Base-by-base conservation (phyloP, 805 yeast species). In the Schwanniomyces yamadae region DNA sequence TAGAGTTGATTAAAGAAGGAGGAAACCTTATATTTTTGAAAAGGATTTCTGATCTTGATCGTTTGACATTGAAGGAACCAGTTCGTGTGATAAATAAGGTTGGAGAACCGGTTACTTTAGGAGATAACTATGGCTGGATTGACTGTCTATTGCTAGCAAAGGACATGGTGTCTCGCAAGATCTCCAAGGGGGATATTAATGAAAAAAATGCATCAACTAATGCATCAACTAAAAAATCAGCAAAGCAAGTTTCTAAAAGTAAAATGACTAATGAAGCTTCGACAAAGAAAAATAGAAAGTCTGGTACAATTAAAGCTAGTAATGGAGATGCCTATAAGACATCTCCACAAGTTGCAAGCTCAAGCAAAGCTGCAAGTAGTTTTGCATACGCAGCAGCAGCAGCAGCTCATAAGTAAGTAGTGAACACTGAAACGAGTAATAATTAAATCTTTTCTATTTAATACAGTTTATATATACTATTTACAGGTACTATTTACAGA, bases 141-240 rank as follows among this genome's bases (percentile, higher is more conserved):
- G 84, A 81, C 31, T 75, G 88, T 33, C 66, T 84, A 39, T 61
- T 84, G 44, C 74, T 75, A 44, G 85, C 88, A 2, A 80, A 82
- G 46, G 78, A 80, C 32, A 49, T 80, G 49, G 60, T 60, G 25
- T 39, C 56, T 15, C 40, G 57, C 48, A 28, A 52, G 40, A 33
- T n/a, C n/a, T 14, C 12, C 9, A 32, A 22, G 23, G 20, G 9
- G 15, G 36, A 30, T 21, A 42, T 39, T 29, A 35, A 39, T 16
- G 26, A 28, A 19, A 45, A 38, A 24, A 40, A 36, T 24, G 53
- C 40, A n/a, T 41, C 31, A 21, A 45, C 43, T 11, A 31, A 32
- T 16, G 10, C 17, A 6, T 13, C 29, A 16, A 8, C 11, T 10
- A 20, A 27, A 16, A 27, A 27, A 12, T 20, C 20, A 12, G 13